Percentiles rank a stretch among this genome's conserved stretches.
phyloP scores from a whole-genome alignment of 2,329 filamentous ascomycete genomes.

The Fusarium sp. region DNA sequence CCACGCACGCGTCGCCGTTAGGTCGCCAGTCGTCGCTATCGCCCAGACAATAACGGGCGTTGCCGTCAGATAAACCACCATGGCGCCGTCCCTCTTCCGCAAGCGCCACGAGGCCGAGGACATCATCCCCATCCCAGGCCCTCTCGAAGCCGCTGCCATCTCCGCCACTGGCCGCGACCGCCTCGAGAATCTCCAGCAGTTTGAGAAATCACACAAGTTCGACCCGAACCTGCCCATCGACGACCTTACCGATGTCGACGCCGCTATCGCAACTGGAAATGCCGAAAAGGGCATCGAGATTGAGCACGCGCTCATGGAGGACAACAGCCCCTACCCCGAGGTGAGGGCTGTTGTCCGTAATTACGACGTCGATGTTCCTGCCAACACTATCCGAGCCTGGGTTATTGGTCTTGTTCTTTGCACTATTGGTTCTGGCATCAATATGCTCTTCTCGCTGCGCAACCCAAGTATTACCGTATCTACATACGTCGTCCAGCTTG shows the following conservation, averaged over 20 bases:
- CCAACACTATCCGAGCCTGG: constrained; percentile 74
- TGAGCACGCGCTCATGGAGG: constrained; percentile 68
- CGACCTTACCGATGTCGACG: constrained; percentile 69
- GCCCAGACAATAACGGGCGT: neutral
- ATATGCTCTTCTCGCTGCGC: constrained; percentile 70
- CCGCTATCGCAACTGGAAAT: constrained; percentile 64
- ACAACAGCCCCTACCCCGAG: constrained; percentile 75
- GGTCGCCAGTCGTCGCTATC: constrained; percentile 23
- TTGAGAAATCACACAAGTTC: constrained; percentile 70
- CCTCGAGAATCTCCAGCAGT: constrained; percentile 61
- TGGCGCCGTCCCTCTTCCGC: constrained; percentile 54
- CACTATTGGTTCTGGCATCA: constrained; percentile 70
- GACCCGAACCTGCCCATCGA: constrained; percentile 74
- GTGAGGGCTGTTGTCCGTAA: constrained; percentile 74
- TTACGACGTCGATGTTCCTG: constrained; percentile 71
- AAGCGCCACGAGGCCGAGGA: constrained; percentile 59
- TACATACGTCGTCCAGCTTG: constrained; percentile 70
- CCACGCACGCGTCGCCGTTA: constrained; percentile 32
- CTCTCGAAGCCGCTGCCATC: constrained; percentile 52
- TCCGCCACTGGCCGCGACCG: constrained; percentile 54
- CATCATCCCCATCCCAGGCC: constrained; percentile 55
- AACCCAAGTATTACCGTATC: constrained; percentile 69
- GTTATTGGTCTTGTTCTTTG: constrained; percentile 69
- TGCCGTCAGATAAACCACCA: constrained; percentile 30
- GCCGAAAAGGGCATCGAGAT: constrained; percentile 66